Percentiles rank a stretch among this genome's conserved stretches.
phyloP scores from a whole-genome alignment of 495 filamentous ascomycete genomes.

The Glarea lozoyensis region DNA sequence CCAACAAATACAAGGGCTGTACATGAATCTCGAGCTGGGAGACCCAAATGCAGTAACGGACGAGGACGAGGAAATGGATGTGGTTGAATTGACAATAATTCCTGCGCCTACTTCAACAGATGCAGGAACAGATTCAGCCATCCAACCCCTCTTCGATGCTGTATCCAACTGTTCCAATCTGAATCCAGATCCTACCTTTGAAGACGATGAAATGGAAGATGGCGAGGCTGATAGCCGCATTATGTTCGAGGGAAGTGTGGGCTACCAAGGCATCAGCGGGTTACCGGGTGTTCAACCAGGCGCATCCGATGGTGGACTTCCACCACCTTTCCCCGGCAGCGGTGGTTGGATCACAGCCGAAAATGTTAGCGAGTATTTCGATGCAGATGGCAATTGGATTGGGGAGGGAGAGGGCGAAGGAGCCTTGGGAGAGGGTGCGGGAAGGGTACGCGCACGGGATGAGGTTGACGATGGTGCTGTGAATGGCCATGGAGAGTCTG shows the following conservation, averaged over 20 bases:
- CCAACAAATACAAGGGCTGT: slow-evolving; percentile 52
- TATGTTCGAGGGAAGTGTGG: slow-evolving; percentile 47
- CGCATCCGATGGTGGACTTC: slow-evolving; percentile 44
- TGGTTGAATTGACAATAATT: slow-evolving; percentile 66
- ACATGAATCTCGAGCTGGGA: slow-evolving; percentile 66
- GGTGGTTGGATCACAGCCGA: slow-evolving; percentile 95
- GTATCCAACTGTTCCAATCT: slow-evolving; percentile 82
- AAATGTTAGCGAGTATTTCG: slow-evolving; percentile 73
- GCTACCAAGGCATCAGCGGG: slow-evolving; percentile 33
- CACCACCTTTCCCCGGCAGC: slow-evolving; percentile 74
- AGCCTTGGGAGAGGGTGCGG: slow-evolving; percentile 28
- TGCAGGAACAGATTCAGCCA: slow-evolving; percentile 11
- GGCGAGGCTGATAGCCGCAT: slow-evolving; percentile 44
- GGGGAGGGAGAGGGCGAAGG: slow-evolving; percentile 24
- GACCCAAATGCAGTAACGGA: slow-evolving; percentile 30
- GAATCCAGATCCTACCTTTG: slow-evolving; percentile 67
- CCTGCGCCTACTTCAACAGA: slow-evolving; percentile 32
- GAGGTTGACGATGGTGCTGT: slow-evolving; percentile 20
- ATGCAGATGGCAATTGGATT: slow-evolving; percentile 47
- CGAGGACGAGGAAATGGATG: slow-evolving; percentile 59
- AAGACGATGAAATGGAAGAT: slow-evolving; percentile 41
- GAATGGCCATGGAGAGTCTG: slow-evolving; percentile 13
- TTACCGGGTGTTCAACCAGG: slow-evolving; percentile 35
- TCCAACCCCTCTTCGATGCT: slow-evolving; percentile 59
- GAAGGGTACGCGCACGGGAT: slow-evolving; percentile 35